Conservation (phyloP, 2,329 filamentous ascomycete species). For the Berkeleyomyces rouxiae region DNA sequence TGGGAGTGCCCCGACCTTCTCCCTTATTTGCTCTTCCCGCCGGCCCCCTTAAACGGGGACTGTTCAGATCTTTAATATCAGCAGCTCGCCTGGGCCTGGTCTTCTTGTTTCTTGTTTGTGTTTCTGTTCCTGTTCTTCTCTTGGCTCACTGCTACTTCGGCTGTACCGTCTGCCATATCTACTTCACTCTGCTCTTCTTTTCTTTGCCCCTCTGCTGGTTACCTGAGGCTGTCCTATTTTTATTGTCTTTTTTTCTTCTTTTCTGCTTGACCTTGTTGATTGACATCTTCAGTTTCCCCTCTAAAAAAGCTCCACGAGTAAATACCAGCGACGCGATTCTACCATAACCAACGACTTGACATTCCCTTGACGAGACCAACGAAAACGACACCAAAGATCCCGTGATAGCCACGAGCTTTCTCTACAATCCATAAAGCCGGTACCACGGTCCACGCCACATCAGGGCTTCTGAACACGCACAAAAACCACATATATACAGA, state of each 20-base stretch:
- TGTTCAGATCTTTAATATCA: neutral
- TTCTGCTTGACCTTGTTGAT: neutral
- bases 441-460: neutral
- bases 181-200: neutral
- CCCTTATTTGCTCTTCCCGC: neutral
- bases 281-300: constrained; percentile 1
- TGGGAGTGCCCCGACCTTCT: neutral
- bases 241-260: neutral
- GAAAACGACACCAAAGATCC: neutral
- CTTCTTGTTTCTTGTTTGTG: neutral
- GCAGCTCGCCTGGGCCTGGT: neutral
- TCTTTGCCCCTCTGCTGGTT: neutral
- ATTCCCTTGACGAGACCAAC: constrained; percentile 4
- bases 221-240: constrained; percentile 2
- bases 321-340: neutral
- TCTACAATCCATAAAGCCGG: neutral
- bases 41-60: neutral
- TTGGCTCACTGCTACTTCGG: neutral
- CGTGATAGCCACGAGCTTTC: neutral
- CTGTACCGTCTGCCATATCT: neutral
- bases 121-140: neutral
- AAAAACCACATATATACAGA: neutral
- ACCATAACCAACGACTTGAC: neutral
- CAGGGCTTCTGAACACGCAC: neutral
- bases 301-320: neutral